Evolutionary conservation across 148 eudicot species (phyloP).

Genomic region (Vaccinium myrtillus): DNA sequence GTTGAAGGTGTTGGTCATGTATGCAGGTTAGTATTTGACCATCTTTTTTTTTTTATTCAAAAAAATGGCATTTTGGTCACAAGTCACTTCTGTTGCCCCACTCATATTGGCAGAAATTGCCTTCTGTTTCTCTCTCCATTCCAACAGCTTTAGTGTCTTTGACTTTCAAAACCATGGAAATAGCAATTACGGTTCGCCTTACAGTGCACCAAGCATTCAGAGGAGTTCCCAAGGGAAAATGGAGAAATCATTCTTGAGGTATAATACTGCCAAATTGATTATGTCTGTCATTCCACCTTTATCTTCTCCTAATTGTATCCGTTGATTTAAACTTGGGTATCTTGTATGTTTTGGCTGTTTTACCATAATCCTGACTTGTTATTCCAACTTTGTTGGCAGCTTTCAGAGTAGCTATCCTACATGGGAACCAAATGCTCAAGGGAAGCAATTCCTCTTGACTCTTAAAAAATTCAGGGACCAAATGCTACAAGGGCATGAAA

Average conservation of each 20-base stretch:
- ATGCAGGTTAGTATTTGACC: constrained; percentile 62
- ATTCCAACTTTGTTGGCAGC: constrained; percentile 40
- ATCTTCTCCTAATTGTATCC: not conserved
- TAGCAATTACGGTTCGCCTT: constrained; percentile 73
- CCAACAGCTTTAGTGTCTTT: constrained; percentile 73
- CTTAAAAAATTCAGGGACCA: constrained; percentile 64
- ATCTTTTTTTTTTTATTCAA: not conserved
- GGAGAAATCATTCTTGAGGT: constrained; percentile 98
- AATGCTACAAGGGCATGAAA: constrained; percentile 34
- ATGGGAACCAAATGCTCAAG: constrained; percentile 75
- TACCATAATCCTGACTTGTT: not conserved
- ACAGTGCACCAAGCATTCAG: constrained; percentile 40
- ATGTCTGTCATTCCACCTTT: not conserved
- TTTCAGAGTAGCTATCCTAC: constrained; percentile 79
- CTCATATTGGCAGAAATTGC: not conserved
- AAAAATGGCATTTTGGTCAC: not conserved
- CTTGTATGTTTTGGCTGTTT: not conserved
- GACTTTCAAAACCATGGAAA: constrained; percentile 87
- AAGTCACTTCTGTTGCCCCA: not conserved
- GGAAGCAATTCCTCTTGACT: constrained; percentile 59
- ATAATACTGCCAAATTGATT: constrained; percentile 8
- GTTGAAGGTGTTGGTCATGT: constrained; percentile 95
- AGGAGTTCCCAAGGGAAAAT: constrained; percentile 97
- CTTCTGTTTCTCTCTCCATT: not conserved
- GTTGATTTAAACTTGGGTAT: not conserved